Evolutionary conservation across 805 yeast species (phyloP).

Genomic region (Priceomyces haplophilus): DNA sequence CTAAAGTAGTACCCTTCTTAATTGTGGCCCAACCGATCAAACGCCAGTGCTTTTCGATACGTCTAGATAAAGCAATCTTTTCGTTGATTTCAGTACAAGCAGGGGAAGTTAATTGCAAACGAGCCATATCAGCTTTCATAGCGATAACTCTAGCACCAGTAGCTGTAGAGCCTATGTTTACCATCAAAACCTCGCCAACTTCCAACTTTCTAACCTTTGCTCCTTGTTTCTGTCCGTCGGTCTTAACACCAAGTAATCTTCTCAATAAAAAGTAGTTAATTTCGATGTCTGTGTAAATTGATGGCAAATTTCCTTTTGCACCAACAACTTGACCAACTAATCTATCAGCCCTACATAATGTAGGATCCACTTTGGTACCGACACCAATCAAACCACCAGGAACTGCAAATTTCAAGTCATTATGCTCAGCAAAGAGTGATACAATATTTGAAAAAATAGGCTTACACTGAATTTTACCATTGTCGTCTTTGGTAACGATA

Average conservation of each 20-base stretch:
- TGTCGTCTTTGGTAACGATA: constrained; percentile 92
- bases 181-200: constrained; percentile 95
- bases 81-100: constrained; percentile 98
- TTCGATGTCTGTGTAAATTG: constrained; percentile 95
- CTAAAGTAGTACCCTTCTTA: constrained; percentile 87
- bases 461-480: constrained; percentile 84
- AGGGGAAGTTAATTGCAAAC: constrained; percentile 93
- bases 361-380: constrained; percentile 98
- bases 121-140: constrained; percentile 98
- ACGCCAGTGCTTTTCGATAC: constrained; percentile 99
- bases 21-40: constrained; percentile 99
- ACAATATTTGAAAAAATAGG: constrained; percentile 94
- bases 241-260: constrained; percentile 96
- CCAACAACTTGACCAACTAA: constrained; percentile 99
- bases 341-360: constrained; percentile 98
- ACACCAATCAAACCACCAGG: constrained; percentile 99
- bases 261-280: constrained; percentile 94
- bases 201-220: constrained; percentile 95
- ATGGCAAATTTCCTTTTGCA: constrained; percentile 92
- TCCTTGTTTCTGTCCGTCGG: constrained; percentile 90
- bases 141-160: constrained; percentile 99
- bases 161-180: constrained; percentile 98
- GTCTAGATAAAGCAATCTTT: constrained; percentile 97
- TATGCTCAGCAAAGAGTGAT: constrained; percentile 94
- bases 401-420: constrained; percentile 96